These are phyloP conservation scores for Trichoderma guizhouense DNA, from an alignment of 2,329 filamentous ascomycete species.

Conservation along the genomic window DNA sequence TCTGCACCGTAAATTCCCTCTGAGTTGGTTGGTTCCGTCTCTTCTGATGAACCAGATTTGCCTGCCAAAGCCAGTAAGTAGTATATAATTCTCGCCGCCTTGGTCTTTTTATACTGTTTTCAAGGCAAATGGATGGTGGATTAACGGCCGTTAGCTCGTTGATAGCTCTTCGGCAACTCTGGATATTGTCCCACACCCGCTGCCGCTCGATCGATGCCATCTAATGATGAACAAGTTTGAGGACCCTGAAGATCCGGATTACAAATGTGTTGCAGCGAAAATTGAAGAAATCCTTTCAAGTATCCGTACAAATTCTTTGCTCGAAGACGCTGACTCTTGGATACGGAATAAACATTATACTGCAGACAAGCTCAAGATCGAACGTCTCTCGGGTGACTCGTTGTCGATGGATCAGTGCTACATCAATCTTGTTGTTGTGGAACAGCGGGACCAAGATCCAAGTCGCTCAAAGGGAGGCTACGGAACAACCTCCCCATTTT, in stretches of 20 bases:
- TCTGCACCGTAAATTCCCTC: constrained; percentile 21
- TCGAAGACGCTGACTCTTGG: background rate
- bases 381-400: constrained; percentile 34
- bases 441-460: constrained; percentile 19
- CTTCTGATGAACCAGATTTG: background rate
- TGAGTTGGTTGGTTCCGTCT: constrained; percentile 15
- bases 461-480: background rate
- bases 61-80: background rate
- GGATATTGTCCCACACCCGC: constrained; percentile 24
- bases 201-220: constrained; percentile 26
- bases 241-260: constrained; percentile 20
- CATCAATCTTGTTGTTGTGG: constrained; percentile 39
- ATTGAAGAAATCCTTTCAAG: constrained; percentile 20
- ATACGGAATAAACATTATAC: constrained; percentile 27
- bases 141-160: constrained; percentile 24
- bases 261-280: constrained; percentile 21
- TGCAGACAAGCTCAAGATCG: constrained; percentile 28
- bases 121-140: background rate
- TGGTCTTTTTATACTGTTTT: background rate
- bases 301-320: constrained; percentile 18
- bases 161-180: constrained; percentile 25
- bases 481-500: background rate
- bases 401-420: constrained; percentile 37
- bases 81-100: background rate
- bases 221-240: constrained; percentile 28